Percentiles rank a stretch among this genome's conserved stretches.
These are phyloP conservation scores for Sisymbrium irio DNA, from an alignment of 345 rosid species.

Conservation along the genomic window DNA sequence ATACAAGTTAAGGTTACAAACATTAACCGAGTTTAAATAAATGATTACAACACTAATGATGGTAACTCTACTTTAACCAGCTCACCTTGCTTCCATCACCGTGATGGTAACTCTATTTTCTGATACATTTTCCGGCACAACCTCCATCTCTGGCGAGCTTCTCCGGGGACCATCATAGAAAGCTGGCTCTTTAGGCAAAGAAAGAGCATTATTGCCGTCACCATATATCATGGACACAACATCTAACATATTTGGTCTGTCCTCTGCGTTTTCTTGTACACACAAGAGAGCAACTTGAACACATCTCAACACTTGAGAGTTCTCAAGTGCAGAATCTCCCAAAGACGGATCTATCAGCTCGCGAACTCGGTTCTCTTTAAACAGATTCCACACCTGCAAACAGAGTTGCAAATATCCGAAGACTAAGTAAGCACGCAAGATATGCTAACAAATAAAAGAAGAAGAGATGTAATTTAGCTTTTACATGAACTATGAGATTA, in stretches of 20 bases:
- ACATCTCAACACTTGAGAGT: slow-evolving; percentile 28
- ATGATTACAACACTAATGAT: too few relatives aligned
- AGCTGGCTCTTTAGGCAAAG: slow-evolving; percentile 34
- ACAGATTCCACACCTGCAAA: slow-evolving; percentile 33
- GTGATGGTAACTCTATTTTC: slow-evolving; percentile 26
- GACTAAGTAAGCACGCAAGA: background rate
- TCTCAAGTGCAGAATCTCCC: slow-evolving; percentile 20
- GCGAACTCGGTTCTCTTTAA: slow-evolving; percentile 1
- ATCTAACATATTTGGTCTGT: slow-evolving; percentile 34
- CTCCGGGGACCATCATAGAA: slow-evolving; percentile 30
- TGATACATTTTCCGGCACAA: slow-evolving; percentile 16
- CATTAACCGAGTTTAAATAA: too few relatives aligned
- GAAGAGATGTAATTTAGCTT: background rate
- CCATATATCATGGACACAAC: slow-evolving; percentile 37
- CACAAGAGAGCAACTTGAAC: slow-evolving; percentile 35
- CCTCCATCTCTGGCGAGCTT: slow-evolving; percentile 22
- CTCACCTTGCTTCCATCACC: slow-evolving; percentile 36
- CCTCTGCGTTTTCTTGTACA: slow-evolving; percentile 33
- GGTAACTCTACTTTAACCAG: background rate
- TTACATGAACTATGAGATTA: slow-evolving; percentile 33
- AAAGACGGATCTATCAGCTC: slow-evolving; percentile 31
- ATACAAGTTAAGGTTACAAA: too few relatives aligned
- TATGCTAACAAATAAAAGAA: background rate
- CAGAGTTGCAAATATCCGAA: background rate
- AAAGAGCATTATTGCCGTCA: slow-evolving; percentile 28